Evolutionary conservation across 768 basidiomycete genomes (phyloP).

Genomic region (Tylopilus sp.): DNA sequence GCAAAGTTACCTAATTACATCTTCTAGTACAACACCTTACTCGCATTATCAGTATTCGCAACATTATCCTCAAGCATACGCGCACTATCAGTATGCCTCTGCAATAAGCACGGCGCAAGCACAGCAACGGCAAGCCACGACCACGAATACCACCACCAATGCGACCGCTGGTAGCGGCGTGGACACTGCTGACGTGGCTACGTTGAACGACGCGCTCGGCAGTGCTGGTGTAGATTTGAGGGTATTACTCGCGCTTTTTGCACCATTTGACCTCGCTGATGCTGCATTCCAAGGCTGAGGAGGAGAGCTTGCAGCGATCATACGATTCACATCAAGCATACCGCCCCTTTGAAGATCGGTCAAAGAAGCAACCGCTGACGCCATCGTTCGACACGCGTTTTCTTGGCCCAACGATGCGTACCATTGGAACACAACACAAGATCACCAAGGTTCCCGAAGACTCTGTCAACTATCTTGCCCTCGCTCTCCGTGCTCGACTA

Average conservation of each 20-base stretch:
- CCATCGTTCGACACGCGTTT: conserved; percentile 68
- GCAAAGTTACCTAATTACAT: conserved; percentile 7
- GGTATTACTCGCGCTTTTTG: conserved; percentile 37
- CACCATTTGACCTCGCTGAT: background rate
- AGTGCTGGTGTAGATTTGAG: conserved; percentile 86
- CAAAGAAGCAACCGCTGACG: conserved; percentile 67
- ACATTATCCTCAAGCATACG: conserved; percentile 37
- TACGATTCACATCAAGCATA: conserved; percentile 61
- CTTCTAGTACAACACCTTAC: conserved; percentile 43
- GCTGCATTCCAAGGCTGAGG: conserved; percentile 63
- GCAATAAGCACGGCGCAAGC: conserved; percentile 28
- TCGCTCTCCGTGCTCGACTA: conserved; percentile 73
- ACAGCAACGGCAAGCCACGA: conserved; percentile 29
- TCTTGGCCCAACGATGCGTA: conserved; percentile 64
- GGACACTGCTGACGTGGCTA: conserved; percentile 71
- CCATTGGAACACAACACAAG: conserved; percentile 64
- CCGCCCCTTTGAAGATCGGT: conserved; percentile 72
- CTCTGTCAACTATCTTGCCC: conserved; percentile 70
- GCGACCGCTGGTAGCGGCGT: conserved; percentile 32
- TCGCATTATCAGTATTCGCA: conserved; percentile 44
- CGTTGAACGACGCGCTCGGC: conserved; percentile 79
- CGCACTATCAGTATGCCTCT: conserved; percentile 43
- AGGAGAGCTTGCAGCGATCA: conserved; percentile 71
- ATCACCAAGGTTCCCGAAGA: conserved; percentile 68
- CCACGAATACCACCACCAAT: conserved; percentile 9